These are phyloP conservation scores for Wickerhamomyces strasburgensis DNA, from an alignment of 805 yeast species.

Conservation along the genomic window DNA sequence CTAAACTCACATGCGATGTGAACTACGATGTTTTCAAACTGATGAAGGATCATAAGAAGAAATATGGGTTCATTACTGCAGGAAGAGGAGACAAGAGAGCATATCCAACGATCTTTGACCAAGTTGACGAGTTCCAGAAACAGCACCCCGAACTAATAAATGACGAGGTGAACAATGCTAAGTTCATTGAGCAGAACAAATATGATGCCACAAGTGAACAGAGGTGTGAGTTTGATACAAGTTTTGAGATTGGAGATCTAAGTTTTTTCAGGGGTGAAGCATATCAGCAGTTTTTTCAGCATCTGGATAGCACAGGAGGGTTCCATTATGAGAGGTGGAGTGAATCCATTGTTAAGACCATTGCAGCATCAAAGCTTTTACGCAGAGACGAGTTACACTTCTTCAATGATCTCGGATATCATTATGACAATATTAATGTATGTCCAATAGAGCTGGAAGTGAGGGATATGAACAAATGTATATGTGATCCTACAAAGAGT, in stretches of 20 bases:
- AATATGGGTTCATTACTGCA: constrained; percentile 58
- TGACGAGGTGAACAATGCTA: constrained; percentile 38
- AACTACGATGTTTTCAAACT: constrained; percentile 59
- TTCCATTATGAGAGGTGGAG: constrained; percentile 86
- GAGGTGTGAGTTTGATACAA: constrained; percentile 70
- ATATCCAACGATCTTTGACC: constrained; percentile 56
- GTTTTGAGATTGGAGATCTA: constrained; percentile 65
- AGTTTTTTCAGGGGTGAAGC: constrained; percentile 55
- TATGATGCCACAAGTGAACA: constrained; percentile 45
- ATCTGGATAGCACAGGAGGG: constrained; percentile 63
- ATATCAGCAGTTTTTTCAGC: constrained; percentile 52
- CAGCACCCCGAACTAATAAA: constrained; percentile 32
- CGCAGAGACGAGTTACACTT: constrained; percentile 53
- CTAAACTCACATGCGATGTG: constrained; percentile 52
- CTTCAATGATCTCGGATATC: constrained; percentile 69
- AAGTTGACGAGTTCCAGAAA: constrained; percentile 38
- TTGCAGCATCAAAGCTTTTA: constrained; percentile 57
- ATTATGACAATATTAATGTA: constrained; percentile 55
- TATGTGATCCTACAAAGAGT: constrained; percentile 65
- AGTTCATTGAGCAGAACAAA: constrained; percentile 54
- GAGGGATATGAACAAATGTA: constrained; percentile 57
- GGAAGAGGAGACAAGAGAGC: constrained; percentile 51
- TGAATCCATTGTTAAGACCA: constrained; percentile 76
- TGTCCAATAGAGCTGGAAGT: constrained; percentile 69
- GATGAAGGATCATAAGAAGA: constrained; percentile 47